Conservation (phyloP, 2,329 filamentous ascomycete genomes). For the Cytospora schulzeri region DNA sequence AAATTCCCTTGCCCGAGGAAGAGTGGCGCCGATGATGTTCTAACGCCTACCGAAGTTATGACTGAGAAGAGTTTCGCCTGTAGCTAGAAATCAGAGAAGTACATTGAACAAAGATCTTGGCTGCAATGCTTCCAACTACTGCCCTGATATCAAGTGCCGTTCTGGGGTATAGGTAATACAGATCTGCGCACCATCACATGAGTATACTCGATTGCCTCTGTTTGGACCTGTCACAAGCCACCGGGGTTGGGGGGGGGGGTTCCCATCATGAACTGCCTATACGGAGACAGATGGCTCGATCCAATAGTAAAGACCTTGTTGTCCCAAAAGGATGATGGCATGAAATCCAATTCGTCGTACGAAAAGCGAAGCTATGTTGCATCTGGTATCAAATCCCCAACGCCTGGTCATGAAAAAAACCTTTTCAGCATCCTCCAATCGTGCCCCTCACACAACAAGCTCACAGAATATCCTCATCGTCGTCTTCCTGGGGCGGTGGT, state of each 20-base stretch:
- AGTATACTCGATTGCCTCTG: too few relatives aligned
- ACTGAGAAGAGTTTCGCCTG: background rate
- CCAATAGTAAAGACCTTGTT: background rate
- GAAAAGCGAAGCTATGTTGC: slow-evolving; percentile 15
- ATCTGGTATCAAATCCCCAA: slow-evolving; percentile 26
- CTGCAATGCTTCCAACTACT: too few relatives aligned
- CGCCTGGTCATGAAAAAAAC: slow-evolving; percentile 21
- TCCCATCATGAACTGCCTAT: background rate
- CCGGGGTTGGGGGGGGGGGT: too few relatives aligned
- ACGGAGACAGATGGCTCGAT: background rate
- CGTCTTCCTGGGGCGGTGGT: slow-evolving; percentile 11
- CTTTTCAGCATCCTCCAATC: background rate
- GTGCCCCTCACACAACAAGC: background rate
- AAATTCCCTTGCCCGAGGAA: too few relatives aligned
- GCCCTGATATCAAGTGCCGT: too few relatives aligned
- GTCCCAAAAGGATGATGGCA: background rate
- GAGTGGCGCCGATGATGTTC: background rate
- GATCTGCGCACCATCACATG: too few relatives aligned
- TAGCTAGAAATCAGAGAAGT: background rate
- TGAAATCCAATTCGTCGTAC: background rate
- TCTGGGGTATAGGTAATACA: too few relatives aligned
- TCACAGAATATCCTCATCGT: slow-evolving; percentile 26
- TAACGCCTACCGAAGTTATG: background rate
- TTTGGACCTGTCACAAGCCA: too few relatives aligned
- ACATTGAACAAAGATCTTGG: background rate